Evolutionary conservation across 805 yeast species (phyloP).

Genomic region (Limtongia smithiae): DNA sequence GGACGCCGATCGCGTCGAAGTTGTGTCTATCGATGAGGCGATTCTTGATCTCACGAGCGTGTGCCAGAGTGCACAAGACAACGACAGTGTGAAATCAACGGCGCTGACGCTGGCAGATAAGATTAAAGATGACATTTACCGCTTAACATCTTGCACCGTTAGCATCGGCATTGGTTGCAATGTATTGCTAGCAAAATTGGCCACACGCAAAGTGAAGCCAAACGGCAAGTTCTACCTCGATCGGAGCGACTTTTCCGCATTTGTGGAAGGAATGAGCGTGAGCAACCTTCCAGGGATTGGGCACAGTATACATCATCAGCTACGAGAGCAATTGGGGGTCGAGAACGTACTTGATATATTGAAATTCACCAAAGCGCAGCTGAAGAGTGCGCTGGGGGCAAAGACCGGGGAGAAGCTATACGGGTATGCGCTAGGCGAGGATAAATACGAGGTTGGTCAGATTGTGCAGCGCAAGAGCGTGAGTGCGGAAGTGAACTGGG

Average conservation of each 20-base stretch:
- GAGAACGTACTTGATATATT: constrained; percentile 44
- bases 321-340: constrained; percentile 40
- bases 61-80: constrained; percentile 8
- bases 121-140: constrained; percentile 44
- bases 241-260: constrained; percentile 29
- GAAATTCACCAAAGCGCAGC: constrained; percentile 35
- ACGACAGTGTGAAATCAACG: constrained; percentile 21
- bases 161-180: constrained; percentile 78
- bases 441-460: constrained; percentile 56
- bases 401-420: constrained; percentile 66
- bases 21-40: constrained; percentile 91
- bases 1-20: constrained; percentile 51
- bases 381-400: constrained; percentile 56
- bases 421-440: constrained; percentile 63
- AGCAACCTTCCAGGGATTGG: constrained; percentile 47
- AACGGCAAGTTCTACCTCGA: constrained; percentile 52
- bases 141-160: constrained; percentile 57
- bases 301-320: constrained; percentile 42
- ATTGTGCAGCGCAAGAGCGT: constrained; percentile 62
- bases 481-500: constrained; percentile 89
- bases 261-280: constrained; percentile 41
- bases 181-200: constrained; percentile 72
- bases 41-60: constrained; percentile 58
- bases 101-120: constrained; percentile 34
- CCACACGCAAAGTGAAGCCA: constrained; percentile 76